Evolutionary conservation across 176 grass and related monocot species (phyloP).

Genomic region (Leersia perrieri): DNA sequence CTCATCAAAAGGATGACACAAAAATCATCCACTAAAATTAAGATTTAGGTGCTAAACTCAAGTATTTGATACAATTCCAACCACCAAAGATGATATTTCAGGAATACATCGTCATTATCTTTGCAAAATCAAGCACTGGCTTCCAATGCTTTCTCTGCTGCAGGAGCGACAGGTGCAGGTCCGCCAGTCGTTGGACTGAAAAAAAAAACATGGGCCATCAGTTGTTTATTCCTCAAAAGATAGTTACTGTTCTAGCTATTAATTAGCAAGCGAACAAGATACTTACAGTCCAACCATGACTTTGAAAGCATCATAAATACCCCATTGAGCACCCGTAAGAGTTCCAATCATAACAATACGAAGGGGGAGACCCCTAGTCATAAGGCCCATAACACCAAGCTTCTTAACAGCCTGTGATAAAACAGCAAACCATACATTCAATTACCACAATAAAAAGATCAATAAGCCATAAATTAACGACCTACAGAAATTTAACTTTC

Average conservation of each 20-base stretch:
- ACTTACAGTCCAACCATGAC: conserved; percentile 98
- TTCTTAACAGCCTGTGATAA: conserved; percentile 78
- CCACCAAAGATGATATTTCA: conserved; percentile 20
- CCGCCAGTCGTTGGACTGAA: conserved; percentile 89
- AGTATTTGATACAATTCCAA: conserved; percentile 33
- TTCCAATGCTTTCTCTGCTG: conserved; percentile 34
- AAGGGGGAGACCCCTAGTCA: conserved; percentile 90
- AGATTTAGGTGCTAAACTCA: conserved; percentile 36
- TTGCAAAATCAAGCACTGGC: conserved; percentile 45
- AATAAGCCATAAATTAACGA: background rate
- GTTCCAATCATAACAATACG: conserved; percentile 98
- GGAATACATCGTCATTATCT: conserved; percentile 40
- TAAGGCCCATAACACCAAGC: conserved; percentile 74
- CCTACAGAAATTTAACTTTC: background rate
- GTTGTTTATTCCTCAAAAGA: conserved; percentile 3
- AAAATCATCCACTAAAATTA: conserved; percentile 54
- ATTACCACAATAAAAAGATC: background rate
- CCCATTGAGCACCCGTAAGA: conserved; percentile 94
- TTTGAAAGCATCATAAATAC: conserved; percentile 93
- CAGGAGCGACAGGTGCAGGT: conserved; percentile 40
- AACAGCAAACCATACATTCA: conserved; percentile 9
- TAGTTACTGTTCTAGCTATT: background rate
- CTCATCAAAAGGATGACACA: conserved; percentile 52
- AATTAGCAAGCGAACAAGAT: background rate
- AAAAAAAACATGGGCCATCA: conserved; percentile 26